Evolutionary conservation across 768 basidiomycete genomes (phyloP), one percentile per base, ranked within the genome.

Genomic region (Rhizopogon vinicolor): DNA sequence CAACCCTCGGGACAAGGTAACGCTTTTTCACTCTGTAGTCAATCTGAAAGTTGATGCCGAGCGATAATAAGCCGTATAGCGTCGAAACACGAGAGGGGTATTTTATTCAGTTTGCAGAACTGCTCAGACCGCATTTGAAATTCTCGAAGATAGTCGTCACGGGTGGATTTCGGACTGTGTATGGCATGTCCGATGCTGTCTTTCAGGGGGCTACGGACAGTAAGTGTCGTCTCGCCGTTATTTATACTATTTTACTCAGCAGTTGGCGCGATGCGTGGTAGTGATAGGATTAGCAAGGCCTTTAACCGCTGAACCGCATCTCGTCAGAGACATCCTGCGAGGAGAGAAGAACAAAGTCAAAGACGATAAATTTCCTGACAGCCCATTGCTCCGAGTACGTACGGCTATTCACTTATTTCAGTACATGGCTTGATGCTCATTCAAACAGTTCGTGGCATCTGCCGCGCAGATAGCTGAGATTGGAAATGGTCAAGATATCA

Each of bases 331-430:
- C 8, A 61, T 70, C 41, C 25, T 72, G 41, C 63, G 56, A 16
- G 68, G 68, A 9, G 48, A 43, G 12, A 70, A 63, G 44, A 18
- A 43, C 3, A 50, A 42, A 16, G 68, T 66, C 35, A 70, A 68
- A 41, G 16, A 59, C 18, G 60, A 68, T 31, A 63, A 57, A 31
- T 53, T 73, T 2, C 78, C 77, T 16, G 70, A 72, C 8, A 74
- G 78, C 12, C 78, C 68, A 12, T 45, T 68, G 4, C 44, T 72
- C 7, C 64, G 61, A 51, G 68, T 71, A n/a, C 39, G 58, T 52
- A 28, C 18, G 5, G 3, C 9, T 16, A 44, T 29, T n/a, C 52
- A 35, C 19, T 51, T 19, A 1, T 3, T 35, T 37, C 19, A 8
- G 37, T 31, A 16, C 37, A n/a, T 22, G 18, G 14, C 25, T 25